phyloP scores from a whole-genome alignment of 441 rosid genomes.

The Syzygium syzygioides region DNA sequence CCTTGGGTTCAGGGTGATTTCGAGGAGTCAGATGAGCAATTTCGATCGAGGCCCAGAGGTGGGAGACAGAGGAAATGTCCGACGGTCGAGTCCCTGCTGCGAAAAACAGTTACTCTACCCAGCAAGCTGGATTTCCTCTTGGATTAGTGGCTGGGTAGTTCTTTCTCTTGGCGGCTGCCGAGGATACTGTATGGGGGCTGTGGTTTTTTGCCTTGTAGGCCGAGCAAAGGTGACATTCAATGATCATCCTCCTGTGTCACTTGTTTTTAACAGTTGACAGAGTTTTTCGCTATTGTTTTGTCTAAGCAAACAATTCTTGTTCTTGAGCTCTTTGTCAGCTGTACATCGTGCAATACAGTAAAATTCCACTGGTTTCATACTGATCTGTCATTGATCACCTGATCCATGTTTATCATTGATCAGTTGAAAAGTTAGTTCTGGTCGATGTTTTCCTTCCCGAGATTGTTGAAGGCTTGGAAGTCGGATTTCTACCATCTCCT shows the following conservation, averaged over 20 bases:
- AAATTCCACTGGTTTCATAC: neutral
- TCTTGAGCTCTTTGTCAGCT: neutral
- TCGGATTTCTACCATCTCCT: neutral
- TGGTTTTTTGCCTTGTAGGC: neutral
- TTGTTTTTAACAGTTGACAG: neutral
- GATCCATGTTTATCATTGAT: neutral
- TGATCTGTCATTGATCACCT: neutral
- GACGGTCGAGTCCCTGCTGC: slow-evolving; percentile 42
- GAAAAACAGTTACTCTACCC: slow-evolving; percentile 56
- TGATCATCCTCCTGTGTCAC: neutral
- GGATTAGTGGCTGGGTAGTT: neutral
- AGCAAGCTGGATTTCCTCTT: neutral
- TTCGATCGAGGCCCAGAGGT: slow-evolving; percentile 71
- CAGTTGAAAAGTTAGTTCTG: neutral
- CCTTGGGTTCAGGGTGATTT: slow-evolving; percentile 67
- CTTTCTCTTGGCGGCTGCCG: neutral
- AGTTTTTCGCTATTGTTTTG: neutral
- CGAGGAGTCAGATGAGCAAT: slow-evolving; percentile 52
- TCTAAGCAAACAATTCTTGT: neutral
- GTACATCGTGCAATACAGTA: neutral
- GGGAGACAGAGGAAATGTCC: slow-evolving; percentile 68
- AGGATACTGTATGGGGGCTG: neutral
- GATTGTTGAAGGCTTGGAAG: neutral
- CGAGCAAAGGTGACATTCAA: neutral
- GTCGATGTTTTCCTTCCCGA: neutral